These are phyloP conservation scores for Ilyonectria destructans DNA, from an alignment of 2,329 filamentous ascomycete species.

Conservation along the genomic window DNA sequence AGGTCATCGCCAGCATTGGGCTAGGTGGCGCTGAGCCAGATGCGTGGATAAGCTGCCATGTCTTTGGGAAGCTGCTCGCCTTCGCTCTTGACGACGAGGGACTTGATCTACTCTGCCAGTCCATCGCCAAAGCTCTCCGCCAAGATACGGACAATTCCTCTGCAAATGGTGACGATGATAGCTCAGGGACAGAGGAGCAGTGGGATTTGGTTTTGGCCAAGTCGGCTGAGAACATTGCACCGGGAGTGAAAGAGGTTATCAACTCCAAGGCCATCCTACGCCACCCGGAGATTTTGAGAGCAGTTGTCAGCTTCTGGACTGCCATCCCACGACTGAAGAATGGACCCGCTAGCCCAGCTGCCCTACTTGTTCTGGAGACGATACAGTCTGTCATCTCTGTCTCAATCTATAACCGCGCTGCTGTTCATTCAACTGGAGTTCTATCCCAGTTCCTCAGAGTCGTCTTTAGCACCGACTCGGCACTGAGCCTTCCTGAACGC, in stretches of 20 bases:
- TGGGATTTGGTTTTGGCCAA: constrained; percentile 58
- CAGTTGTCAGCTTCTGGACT: constrained; percentile 76
- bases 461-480: constrained; percentile 69
- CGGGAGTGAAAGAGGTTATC: constrained; percentile 65
- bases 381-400: constrained; percentile 71
- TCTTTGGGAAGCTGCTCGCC: constrained; percentile 87
- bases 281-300: constrained; percentile 76
- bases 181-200: constrained; percentile 56
- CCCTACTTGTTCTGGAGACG: constrained; percentile 77
- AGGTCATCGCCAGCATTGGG: constrained; percentile 79
- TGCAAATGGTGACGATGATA: constrained; percentile 52
- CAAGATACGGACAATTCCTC: constrained; percentile 48
- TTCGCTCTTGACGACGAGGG: constrained; percentile 87
- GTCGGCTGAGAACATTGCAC: constrained; percentile 57
- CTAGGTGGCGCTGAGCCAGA: constrained; percentile 78
- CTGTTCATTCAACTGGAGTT: constrained; percentile 81
- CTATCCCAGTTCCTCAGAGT: constrained; percentile 77
- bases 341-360: constrained; percentile 66
- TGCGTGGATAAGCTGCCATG: constrained; percentile 77
- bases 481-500: constrained; percentile 70
- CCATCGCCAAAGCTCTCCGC: constrained; percentile 58
- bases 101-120: constrained; percentile 78
- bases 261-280: constrained; percentile 67
- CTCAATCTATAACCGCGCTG: constrained; percentile 79
- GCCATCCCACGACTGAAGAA: constrained; percentile 68